These are phyloP conservation scores for Leccinum incarnatum DNA, from an alignment of 768 basidiomycete species.

Conservation along the genomic window DNA sequence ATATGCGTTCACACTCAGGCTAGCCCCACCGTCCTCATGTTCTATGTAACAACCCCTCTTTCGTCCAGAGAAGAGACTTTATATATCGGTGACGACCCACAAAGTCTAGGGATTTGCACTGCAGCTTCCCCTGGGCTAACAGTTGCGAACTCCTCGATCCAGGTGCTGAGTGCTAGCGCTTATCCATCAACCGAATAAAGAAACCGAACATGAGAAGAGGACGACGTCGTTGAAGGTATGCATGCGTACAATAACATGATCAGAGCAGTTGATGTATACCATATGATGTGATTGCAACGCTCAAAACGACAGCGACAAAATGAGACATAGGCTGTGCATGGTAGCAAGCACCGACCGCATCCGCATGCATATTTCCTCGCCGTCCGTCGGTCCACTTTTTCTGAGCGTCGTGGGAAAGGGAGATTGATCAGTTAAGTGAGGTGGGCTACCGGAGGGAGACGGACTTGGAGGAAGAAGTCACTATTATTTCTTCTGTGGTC, in stretches of 20 bases:
- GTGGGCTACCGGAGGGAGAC: not conserved
- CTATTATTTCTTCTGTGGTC: conserved; percentile 77
- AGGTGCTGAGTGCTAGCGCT: not conserved
- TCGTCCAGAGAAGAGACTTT: too few species aligned
- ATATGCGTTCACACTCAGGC: too few species aligned
- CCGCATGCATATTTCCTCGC: conserved; percentile 50
- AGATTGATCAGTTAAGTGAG: not conserved
- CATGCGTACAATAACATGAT: conserved; percentile 2
- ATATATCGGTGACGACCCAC: not conserved
- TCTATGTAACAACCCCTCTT: not conserved
- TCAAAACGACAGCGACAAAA: not conserved
- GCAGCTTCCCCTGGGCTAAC: too few species aligned
- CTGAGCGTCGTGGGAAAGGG: conserved; percentile 37
- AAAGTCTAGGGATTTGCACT: not conserved
- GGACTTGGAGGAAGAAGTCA: conserved; percentile 35
- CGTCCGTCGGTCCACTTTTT: conserved; percentile 88
- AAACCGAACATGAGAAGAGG: not conserved
- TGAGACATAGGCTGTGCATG: not conserved
- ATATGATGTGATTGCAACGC: not conserved
- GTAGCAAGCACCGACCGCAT: not conserved
- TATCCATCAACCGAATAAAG: not conserved
- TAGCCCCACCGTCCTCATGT: not conserved
- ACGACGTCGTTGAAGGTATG: not conserved
- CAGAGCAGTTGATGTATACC: not conserved
- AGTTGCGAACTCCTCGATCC: not conserved